Evolutionary conservation across 768 basidiomycete genomes (phyloP), one percentile per base, ranked within the genome.

Genomic region (Inosperma sp.): DNA sequence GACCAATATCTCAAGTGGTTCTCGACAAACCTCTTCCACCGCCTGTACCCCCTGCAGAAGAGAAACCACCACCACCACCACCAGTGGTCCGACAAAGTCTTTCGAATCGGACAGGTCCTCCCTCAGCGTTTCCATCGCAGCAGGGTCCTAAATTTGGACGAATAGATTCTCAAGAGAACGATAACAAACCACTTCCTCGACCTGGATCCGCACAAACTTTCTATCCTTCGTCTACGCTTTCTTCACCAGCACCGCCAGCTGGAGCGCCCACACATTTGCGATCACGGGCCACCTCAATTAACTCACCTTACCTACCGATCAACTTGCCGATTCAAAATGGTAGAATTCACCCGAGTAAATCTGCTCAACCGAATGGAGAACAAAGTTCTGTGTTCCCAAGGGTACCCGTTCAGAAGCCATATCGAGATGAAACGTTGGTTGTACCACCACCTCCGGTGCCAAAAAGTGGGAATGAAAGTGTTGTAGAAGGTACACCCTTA

Each of bases 1-100:
- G 63, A 7, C 74, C 72, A 2, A 72, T 72, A 68, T 33, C 59
- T n/a, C 65, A 72, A 12, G 58, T 7, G 53, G 62, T 53, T 44
- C 50, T 59, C 9, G 65, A 69, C 43, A 69, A 66, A 56, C 67
- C 65, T 10, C 59, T 66, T 48, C 67, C 65, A 9, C 61, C 64
- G 35, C 64, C 62, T 34, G 48, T 60, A 14, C 63, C 60, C 22
- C 25, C 36, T 21, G 40, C 48, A 19, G 49, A 55, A 36, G 54
- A 55, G 23, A 52, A 56, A 36, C 48, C 50, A 13, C 34, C 34
- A 7, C n/a, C 34, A n/a, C 27, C 29, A 14, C 33, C n/a, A 21
- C 42, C 16, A 40, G 35, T 29, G 12, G 27, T n/a, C 26, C 30
- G 8, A 27, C 7, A 21, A 13, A n/a, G 8, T 37, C 35, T 42